Evolutionary conservation across 148 eudicot species (phyloP).

Genomic region (Chenopodium quinoa): DNA sequence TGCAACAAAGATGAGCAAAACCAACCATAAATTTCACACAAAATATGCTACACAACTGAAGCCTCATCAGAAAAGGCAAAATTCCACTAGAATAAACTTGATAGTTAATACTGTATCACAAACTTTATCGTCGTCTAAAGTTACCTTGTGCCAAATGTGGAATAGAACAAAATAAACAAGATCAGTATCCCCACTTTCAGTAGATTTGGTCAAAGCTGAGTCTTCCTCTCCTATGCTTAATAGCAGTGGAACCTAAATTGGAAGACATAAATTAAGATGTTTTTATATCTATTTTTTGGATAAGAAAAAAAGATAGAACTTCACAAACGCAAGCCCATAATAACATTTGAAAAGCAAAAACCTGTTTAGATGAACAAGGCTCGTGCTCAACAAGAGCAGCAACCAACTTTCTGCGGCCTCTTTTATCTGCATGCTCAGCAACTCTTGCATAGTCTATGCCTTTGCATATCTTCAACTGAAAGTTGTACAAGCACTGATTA

Average conservation of each 20-base stretch:
- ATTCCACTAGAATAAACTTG: neutral
- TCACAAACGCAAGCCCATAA: neutral
- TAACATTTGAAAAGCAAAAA: constrained; percentile 21
- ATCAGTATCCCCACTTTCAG: constrained; percentile 97
- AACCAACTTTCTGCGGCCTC: constrained; percentile 84
- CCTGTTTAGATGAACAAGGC: constrained; percentile 95
- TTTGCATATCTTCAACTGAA: constrained; percentile 83
- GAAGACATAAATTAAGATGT: constrained; percentile 13
- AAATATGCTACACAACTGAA: neutral
- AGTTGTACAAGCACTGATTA: constrained; percentile 15
- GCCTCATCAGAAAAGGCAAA: neutral
- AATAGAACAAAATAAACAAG: constrained; percentile 91
- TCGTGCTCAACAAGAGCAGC: constrained; percentile 96
- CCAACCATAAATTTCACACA: neutral
- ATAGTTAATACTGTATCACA: neutral
- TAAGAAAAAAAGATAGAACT: no score
- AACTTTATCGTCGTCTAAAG: neutral
- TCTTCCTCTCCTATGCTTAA: constrained; percentile 96
- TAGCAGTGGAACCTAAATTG: constrained; percentile 77
- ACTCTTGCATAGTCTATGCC: constrained; percentile 96
- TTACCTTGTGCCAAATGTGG: constrained; percentile 91
- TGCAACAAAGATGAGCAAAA: constrained; percentile 33
- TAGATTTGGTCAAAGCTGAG: constrained; percentile 80
- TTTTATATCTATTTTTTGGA: neutral
- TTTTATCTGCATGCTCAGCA: constrained; percentile 97